These are phyloP conservation scores for Sugiyamaella paludigena DNA, from an alignment of 1,139 yeast species.

Conservation along the genomic window DNA sequence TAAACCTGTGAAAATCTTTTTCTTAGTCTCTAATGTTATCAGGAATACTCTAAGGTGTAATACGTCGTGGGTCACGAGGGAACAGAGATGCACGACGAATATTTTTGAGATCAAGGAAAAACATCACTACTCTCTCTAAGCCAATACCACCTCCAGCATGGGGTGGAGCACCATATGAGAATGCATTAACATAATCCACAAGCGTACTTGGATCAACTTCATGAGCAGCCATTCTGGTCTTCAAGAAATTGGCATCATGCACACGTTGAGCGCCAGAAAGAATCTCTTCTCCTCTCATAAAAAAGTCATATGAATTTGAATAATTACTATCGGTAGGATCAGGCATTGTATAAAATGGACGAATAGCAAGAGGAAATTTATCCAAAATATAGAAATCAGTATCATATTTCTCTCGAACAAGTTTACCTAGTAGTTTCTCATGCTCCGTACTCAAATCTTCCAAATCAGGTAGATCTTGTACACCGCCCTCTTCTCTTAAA, in stretches of 20 bases:
- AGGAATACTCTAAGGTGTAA: conserved; percentile 57
- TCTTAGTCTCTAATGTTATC: no score
- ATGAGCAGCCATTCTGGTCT: conserved; percentile 76
- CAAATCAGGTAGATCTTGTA: conserved; percentile 70
- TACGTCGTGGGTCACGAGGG: conserved; percentile 98
- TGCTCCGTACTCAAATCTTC: conserved; percentile 93
- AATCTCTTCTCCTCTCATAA: conserved; percentile 99
- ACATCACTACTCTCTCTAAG: conserved; percentile 97
- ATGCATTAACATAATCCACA: conserved; percentile 87
- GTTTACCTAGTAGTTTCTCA: conserved; percentile 86
- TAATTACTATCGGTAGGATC: conserved; percentile 87
- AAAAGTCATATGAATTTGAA: conserved; percentile 90
- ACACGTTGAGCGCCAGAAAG: conserved; percentile 99
- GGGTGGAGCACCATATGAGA: conserved; percentile 93
- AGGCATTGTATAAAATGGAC: conserved; percentile 99
- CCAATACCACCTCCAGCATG: conserved; percentile 99
- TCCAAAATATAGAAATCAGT: conserved; percentile 97
- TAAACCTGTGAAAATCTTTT: no score
- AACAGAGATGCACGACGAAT: conserved; percentile 95
- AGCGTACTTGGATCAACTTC: conserved; percentile 79
- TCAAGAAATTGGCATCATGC: conserved; percentile 83
- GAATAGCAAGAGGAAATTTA: conserved; percentile 92
- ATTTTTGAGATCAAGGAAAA: conserved; percentile 92
- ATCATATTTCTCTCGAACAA: conserved; percentile 89
- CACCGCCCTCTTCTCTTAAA: conserved; percentile 76